Conservation (phyloP, 495 filamentous ascomycete genomes). For the Penicillium alfredii region DNA sequence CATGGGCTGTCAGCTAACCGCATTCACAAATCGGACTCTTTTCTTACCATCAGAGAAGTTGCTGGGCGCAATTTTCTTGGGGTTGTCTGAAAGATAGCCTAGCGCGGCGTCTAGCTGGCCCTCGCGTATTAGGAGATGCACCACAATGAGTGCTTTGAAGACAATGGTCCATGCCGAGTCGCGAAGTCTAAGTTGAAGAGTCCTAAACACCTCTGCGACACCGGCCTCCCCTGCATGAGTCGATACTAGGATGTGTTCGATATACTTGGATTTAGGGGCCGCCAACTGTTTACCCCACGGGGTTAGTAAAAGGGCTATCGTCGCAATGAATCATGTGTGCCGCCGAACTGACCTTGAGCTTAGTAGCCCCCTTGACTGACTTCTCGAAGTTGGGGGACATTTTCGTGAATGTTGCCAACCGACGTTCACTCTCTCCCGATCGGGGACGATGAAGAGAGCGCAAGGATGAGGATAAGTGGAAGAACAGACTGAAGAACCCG, state of each 20-base stretch:
- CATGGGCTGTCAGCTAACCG: slow-evolving; percentile 10
- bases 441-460: too few relatives aligned
- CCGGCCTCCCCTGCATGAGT: slow-evolving; percentile 94
- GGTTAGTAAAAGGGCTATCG: slow-evolving; percentile 1
- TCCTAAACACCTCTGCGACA: slow-evolving; percentile 92
- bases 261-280: slow-evolving; percentile 97
- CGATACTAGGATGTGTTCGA: slow-evolving; percentile 94
- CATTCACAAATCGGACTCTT: neutral
- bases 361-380: slow-evolving; percentile 88
- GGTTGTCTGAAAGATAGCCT: slow-evolving; percentile 75
- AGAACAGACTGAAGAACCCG: slow-evolving; percentile 15
- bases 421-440: too few relatives aligned
- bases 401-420: too few relatives aligned
- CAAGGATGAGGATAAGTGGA: neutral
- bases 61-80: slow-evolving; percentile 78
- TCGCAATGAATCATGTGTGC: neutral
- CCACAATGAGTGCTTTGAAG: slow-evolving; percentile 92
- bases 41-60: slow-evolving; percentile 85
- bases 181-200: slow-evolving; percentile 77
- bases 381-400: slow-evolving; percentile 87
- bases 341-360: slow-evolving; percentile 68
- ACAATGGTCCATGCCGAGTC: slow-evolving; percentile 97
- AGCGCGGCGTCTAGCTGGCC: slow-evolving; percentile 86
- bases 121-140: slow-evolving; percentile 96
- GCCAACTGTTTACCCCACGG: slow-evolving; percentile 57